Conservation (phyloP, 108 stramenopile genomes). For the Stephanodiscus minutulus region DNA sequence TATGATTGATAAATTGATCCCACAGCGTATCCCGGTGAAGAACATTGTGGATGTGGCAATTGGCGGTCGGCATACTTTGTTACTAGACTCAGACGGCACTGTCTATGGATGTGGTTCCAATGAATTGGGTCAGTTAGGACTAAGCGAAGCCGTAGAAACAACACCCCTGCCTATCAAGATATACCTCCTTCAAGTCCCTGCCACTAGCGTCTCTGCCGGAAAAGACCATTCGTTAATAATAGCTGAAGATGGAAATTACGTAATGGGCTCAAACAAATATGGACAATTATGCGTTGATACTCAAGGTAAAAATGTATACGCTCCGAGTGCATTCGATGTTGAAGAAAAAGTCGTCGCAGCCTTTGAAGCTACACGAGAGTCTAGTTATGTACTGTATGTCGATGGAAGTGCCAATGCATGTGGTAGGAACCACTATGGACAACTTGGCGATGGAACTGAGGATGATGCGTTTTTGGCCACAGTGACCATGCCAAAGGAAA, state of each 20-base stretch:
- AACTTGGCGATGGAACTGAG: slow-evolving; percentile 46
- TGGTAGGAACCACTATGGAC: slow-evolving; percentile 43
- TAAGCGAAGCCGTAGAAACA: slow-evolving; percentile 21
- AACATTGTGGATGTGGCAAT: slow-evolving; percentile 16
- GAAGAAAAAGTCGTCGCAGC: background rate
- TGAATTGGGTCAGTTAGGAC: slow-evolving; percentile 47
- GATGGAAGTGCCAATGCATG: slow-evolving; percentile 42
- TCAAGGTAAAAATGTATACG: slow-evolving; percentile 25
- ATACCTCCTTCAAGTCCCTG: slow-evolving; percentile 23
- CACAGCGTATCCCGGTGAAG: slow-evolving; percentile 5
- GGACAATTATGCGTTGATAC: slow-evolving; percentile 50
- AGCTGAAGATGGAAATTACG: slow-evolving; percentile 16
- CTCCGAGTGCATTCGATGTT: slow-evolving; percentile 4
- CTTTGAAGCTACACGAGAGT: slow-evolving; percentile 30
- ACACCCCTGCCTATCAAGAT: slow-evolving; percentile 12
- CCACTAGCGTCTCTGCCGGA: slow-evolving; percentile 40
- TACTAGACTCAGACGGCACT: background rate
- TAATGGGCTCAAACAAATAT: slow-evolving; percentile 45
- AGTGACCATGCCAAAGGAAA: slow-evolving; percentile 18
- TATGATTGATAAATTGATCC: slow-evolving; percentile 9
- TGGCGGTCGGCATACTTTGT: slow-evolving; percentile 11
- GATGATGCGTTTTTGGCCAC: slow-evolving; percentile 20
- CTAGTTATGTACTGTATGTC: slow-evolving; percentile 36
- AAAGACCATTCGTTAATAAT: slow-evolving; percentile 32
- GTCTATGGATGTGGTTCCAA: slow-evolving; percentile 40